These are phyloP conservation scores for Chlorociboria aeruginascens DNA, from an alignment of 495 filamentous ascomycete genomes.

Conservation along the genomic window DNA sequence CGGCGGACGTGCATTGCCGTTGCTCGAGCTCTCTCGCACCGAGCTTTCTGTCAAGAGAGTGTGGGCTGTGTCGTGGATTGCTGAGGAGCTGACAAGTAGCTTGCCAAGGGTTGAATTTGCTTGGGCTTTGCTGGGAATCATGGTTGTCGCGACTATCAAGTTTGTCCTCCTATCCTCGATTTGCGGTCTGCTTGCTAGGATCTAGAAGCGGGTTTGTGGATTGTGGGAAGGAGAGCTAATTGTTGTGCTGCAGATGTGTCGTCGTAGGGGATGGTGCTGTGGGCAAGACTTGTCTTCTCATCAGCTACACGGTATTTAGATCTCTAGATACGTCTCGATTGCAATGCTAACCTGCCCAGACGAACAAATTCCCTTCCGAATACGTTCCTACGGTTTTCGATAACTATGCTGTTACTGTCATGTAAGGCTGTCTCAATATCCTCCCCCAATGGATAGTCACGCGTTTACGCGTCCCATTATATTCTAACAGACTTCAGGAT, in stretches of 20 bases:
- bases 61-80: neutral
- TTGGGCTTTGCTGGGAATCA: conserved; percentile 26
- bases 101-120: too few relatives aligned
- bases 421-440: conserved; percentile 6
- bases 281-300: conserved; percentile 96
- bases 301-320: conserved; percentile 63
- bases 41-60: neutral
- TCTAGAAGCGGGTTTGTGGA: neutral
- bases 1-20: neutral
- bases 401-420: conserved; percentile 88
- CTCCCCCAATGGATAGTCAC: neutral
- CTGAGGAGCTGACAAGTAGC: neutral
- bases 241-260: conserved; percentile 46
- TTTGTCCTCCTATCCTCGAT: conserved; percentile 30
- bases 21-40: neutral
- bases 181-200: neutral
- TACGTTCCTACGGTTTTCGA: conserved; percentile 99
- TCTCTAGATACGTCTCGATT: too few relatives aligned
- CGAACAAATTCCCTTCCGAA: conserved; percentile 99
- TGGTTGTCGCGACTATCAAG: conserved; percentile 82
- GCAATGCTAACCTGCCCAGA: conserved; percentile 21
- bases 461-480: neutral
- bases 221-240: conserved; percentile 7
- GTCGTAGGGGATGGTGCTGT: conserved; percentile 99
- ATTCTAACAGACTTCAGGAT: conserved; percentile 51